These are phyloP conservation scores for Phytophthora chlamydospora DNA, from an alignment of 352 stramenopile genomes.

Conservation along the genomic window DNA sequence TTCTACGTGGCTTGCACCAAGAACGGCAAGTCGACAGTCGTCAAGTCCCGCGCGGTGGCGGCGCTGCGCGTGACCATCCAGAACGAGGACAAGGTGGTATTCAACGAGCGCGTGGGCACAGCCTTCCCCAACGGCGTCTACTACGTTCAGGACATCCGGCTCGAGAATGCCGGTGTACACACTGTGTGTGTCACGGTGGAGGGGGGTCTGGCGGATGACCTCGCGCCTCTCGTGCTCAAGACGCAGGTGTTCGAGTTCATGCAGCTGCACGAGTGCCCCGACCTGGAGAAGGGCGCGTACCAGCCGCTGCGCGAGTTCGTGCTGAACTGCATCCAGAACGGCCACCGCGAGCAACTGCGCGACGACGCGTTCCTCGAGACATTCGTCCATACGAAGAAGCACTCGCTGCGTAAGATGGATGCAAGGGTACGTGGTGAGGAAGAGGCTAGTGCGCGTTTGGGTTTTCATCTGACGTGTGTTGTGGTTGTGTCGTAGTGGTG, in stretches of 20 bases:
- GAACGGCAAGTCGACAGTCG: conserved; percentile 66
- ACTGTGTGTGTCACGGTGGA: conserved; percentile 68
- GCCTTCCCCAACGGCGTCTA: conserved; percentile 80
- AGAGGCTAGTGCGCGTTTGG: not conserved
- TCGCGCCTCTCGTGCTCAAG: conserved; percentile 63
- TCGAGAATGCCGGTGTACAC: conserved; percentile 66
- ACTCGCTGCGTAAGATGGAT: conserved; percentile 71
- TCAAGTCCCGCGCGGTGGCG: conserved; percentile 56
- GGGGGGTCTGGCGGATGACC: conserved; percentile 50
- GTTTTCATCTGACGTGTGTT: conserved; percentile 10
- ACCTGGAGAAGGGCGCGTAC: conserved; percentile 57
- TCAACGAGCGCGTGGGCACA: conserved; percentile 57
- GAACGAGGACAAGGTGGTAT: conserved; percentile 82
- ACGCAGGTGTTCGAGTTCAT: conserved; percentile 85
- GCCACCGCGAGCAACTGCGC: conserved; percentile 54
- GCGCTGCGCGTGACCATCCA: conserved; percentile 74
- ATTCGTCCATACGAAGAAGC: conserved; percentile 63
- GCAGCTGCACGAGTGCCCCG: conserved; percentile 70
- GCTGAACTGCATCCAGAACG: conserved; percentile 45
- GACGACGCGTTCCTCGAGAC: conserved; percentile 65
- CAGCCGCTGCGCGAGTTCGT: conserved; percentile 66
- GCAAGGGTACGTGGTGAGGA: conserved; percentile 47
- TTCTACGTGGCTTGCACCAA: conserved; percentile 76
- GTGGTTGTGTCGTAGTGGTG: conserved; percentile 59
- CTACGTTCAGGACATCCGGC: conserved; percentile 79